Conservation (phyloP, 2,329 filamentous ascomycete genomes). For the Incumbomyces delicatus region DNA sequence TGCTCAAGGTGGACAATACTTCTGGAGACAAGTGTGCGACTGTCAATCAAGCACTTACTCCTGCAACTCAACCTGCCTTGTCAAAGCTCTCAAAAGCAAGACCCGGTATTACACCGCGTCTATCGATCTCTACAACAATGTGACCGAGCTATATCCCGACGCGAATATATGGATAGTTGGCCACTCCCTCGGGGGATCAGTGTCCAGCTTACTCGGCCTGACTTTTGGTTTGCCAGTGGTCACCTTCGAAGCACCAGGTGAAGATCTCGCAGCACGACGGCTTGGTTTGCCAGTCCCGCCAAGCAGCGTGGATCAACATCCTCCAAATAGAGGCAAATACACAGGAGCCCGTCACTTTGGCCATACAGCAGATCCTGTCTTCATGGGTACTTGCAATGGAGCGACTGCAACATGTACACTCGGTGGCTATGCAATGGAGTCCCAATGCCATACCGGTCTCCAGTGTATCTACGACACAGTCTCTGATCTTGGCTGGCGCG, state of each 20-base stretch:
- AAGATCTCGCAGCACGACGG: constrained; percentile 74
- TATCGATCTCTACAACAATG: constrained; percentile 82
- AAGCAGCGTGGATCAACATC: constrained; percentile 38
- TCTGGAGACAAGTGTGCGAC: constrained; percentile 87
- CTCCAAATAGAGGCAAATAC: constrained; percentile 57
- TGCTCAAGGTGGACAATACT: constrained; percentile 79
- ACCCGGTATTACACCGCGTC: constrained; percentile 87
- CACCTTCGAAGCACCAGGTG: constrained; percentile 86
- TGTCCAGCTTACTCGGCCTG: constrained; percentile 77
- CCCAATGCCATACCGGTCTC: constrained; percentile 78
- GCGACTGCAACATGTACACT: constrained; percentile 82
- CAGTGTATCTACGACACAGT: constrained; percentile 92
- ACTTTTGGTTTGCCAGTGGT: constrained; percentile 87
- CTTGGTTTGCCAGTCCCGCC: constrained; percentile 80
- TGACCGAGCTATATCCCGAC: constrained; percentile 76
- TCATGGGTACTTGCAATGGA: constrained; percentile 85
- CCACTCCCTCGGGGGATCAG: constrained; percentile 83
- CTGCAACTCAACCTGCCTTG: constrained; percentile 86
- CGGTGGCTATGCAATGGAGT: constrained; percentile 87
- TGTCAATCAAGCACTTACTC: constrained; percentile 79
- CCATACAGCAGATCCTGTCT: constrained; percentile 91
- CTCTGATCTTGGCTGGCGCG: constrained; percentile 80
- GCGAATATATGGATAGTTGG: constrained; percentile 82
- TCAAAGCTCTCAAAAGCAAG: constrained; percentile 63
- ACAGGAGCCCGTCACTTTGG: constrained; percentile 86